Evolutionary conservation across 1,284 basidiomycete genomes (phyloP).

Genomic region (Papiliotrema terrestris): DNA sequence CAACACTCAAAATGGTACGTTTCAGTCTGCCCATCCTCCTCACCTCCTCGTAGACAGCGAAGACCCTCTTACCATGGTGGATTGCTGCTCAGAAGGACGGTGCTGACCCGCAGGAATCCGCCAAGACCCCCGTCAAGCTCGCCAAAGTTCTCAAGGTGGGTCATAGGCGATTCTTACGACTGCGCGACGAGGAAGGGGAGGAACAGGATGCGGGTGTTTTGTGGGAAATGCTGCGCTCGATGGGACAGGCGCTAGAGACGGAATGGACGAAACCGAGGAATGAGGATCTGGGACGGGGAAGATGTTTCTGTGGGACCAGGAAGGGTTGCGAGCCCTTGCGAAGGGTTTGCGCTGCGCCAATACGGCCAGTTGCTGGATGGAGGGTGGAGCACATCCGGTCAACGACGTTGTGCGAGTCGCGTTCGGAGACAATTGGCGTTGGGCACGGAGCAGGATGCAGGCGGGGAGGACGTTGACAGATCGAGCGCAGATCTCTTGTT

Average conservation of each 20-base stretch:
- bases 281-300: neutral
- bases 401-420: too few species aligned
- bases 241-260: neutral
- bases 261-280: neutral
- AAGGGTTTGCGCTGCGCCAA: too few species aligned
- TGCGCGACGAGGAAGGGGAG: neutral
- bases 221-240: neutral
- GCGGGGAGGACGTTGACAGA: too few species aligned
- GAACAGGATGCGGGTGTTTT: neutral
- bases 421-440: too few species aligned
- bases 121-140: conserved; percentile 89
- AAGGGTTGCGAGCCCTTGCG: too few species aligned
- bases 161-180: neutral
- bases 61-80: neutral
- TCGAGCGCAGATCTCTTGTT: too few species aligned
- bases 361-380: too few species aligned
- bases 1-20: conserved; percentile 38
- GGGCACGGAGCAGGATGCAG: too few species aligned
- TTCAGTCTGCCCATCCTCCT: too few species aligned
- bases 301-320: too few species aligned
- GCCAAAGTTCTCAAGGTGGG: conserved; percentile 90
- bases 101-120: conserved; percentile 27
- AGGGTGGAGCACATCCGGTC: too few species aligned
- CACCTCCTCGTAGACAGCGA: too few species aligned
- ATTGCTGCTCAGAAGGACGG: neutral